These are phyloP conservation scores for Gillenia trifoliata DNA, from an alignment of 306 rosid genomes.

Conservation along the genomic window DNA sequence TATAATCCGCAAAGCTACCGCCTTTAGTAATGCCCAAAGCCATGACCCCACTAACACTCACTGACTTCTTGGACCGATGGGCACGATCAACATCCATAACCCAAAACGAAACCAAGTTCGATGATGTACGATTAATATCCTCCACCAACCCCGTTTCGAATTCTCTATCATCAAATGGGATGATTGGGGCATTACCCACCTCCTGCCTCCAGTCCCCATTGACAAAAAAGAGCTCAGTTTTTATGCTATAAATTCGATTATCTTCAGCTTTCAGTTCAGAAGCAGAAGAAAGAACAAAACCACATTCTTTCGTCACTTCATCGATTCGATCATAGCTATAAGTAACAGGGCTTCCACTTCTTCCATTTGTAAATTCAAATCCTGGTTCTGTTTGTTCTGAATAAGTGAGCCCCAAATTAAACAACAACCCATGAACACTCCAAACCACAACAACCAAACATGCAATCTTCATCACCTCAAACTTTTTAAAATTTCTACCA, in stretches of 20 bases:
- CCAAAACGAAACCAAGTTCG: constrained; percentile 66
- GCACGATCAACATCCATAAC: constrained; percentile 59
- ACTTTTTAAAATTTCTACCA: constrained; percentile 1
- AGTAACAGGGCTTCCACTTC: constrained; percentile 20
- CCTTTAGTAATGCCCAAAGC: constrained; percentile 51
- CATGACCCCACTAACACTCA: constrained; percentile 55
- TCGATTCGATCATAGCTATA: constrained; percentile 57
- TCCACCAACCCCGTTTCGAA: constrained; percentile 10
- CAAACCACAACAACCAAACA: constrained; percentile 38
- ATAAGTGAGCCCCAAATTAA: constrained; percentile 31
- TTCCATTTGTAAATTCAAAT: constrained; percentile 20
- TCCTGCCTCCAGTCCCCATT: constrained; percentile 87
- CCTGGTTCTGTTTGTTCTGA: constrained; percentile 37
- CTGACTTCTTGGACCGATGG: constrained; percentile 49
- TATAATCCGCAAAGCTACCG: constrained; percentile 30
- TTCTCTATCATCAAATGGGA: constrained; percentile 55
- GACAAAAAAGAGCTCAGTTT: constrained; percentile 53
- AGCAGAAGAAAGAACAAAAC: constrained; percentile 55
- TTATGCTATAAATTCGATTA: constrained; percentile 34
- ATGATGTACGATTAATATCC: constrained; percentile 17
- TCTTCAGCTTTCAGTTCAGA: constrained; percentile 54
- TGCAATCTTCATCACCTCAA: constrained; percentile 46
- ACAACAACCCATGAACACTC: constrained; percentile 36
- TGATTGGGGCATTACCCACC: constrained; percentile 51
- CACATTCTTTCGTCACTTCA: constrained; percentile 71